Evolutionary conservation across 2,329 filamentous ascomycete species (phyloP).

Genomic region (Calonectria leucothoes): DNA sequence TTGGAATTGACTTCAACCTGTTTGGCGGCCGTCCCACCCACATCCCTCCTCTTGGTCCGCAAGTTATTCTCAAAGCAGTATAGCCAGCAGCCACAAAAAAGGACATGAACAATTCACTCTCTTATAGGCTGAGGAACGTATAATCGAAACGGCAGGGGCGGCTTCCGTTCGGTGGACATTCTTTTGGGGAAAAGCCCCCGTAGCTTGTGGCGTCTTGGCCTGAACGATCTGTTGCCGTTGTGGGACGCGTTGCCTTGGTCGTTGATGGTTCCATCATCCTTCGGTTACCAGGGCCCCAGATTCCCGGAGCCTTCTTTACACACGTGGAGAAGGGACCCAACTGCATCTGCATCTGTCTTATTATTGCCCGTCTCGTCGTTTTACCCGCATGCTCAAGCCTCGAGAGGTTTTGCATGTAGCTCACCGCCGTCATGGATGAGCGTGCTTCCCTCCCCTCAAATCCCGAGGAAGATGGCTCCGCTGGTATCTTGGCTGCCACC

Average conservation of each 20-base stretch:
- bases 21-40: neutral
- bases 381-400: constrained; percentile 10
- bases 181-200: neutral
- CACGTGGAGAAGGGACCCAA: neutral
- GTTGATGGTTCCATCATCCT: constrained; percentile 2
- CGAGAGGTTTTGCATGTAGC: constrained; percentile 19
- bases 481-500: constrained; percentile 53
- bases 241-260: constrained; percentile 3
- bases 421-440: constrained; percentile 31
- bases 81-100: neutral
- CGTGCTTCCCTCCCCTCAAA: constrained; percentile 40
- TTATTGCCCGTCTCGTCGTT: constrained; percentile 19
- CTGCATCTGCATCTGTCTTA: constrained; percentile 19
- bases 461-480: constrained; percentile 49
- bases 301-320: neutral
- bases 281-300: neutral
- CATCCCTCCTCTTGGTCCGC: neutral
- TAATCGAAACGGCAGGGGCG: constrained; percentile 1
- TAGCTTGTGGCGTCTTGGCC: constrained; percentile 8
- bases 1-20: neutral
- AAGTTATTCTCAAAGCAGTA: constrained; percentile 2
- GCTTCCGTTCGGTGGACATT: neutral
- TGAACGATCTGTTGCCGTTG: neutral
- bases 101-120: neutral
- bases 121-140: neutral